phyloP scores from a whole-genome alignment of 2,329 filamentous ascomycete genomes.

The Talaromyces sp. region DNA sequence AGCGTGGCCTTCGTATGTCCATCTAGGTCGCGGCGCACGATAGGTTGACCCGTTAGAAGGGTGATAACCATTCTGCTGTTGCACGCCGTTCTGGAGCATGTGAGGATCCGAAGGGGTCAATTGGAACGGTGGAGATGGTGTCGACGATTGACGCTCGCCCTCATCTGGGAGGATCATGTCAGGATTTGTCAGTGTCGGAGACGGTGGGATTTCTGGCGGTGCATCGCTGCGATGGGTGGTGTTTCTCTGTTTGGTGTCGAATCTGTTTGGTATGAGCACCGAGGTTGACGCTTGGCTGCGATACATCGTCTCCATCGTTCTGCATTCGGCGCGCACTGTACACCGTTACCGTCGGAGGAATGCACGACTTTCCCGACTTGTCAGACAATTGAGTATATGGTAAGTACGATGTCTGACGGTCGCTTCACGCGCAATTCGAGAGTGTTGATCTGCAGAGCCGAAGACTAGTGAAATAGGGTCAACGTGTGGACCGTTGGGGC shows the following conservation, averaged over 20 bases:
- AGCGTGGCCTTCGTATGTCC: slow-evolving; percentile 37
- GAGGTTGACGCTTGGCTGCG: slow-evolving; percentile 12
- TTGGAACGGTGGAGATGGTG: slow-evolving; percentile 52
- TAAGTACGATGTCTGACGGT: not conserved
- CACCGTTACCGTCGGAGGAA: not conserved
- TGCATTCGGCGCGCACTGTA: slow-evolving; percentile 5
- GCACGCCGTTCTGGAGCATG: slow-evolving; percentile 18
- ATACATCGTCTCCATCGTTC: slow-evolving; percentile 15
- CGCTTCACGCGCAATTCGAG: slow-evolving; percentile 4
- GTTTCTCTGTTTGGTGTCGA: slow-evolving; percentile 22
- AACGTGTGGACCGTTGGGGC: slow-evolving; percentile 6
- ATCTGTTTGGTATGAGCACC: slow-evolving; percentile 16
- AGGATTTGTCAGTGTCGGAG: slow-evolving; percentile 85
- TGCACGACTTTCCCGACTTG: not conserved
- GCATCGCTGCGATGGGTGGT: slow-evolving; percentile 9
- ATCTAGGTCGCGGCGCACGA: slow-evolving; percentile 31
- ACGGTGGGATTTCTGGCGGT: slow-evolving; percentile 52
- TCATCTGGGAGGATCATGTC: slow-evolving; percentile 88
- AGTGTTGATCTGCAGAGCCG: not conserved
- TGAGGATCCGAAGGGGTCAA: slow-evolving; percentile 37
- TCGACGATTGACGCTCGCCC: slow-evolving; percentile 47
- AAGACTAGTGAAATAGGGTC: slow-evolving; percentile 1
- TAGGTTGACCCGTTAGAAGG: slow-evolving; percentile 5
- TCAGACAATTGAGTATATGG: not conserved
- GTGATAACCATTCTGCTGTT: slow-evolving; percentile 2